Evolutionary conservation across 192 early-diverging fungal genomes (phyloP).

Genomic region (Phycomyces blakesleeanus): DNA sequence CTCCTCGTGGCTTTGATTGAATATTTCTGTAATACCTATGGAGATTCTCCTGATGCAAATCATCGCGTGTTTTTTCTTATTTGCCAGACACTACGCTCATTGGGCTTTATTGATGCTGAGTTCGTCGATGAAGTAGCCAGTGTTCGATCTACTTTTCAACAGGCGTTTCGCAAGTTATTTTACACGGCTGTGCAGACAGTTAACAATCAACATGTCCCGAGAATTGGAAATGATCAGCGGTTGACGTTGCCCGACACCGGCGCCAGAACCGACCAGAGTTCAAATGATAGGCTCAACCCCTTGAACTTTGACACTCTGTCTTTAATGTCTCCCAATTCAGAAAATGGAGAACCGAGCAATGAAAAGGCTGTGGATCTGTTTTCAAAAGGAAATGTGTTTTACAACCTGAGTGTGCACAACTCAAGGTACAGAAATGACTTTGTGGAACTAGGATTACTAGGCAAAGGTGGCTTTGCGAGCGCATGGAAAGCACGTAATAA

Average conservation of each 20-base stretch:
- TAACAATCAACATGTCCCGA: constrained; percentile 35
- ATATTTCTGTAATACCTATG: constrained; percentile 86
- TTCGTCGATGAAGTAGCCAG: constrained; percentile 68
- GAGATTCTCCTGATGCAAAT: constrained; percentile 81
- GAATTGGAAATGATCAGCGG: constrained; percentile 1
- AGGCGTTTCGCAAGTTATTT: constrained; percentile 82
- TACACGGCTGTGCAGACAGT: constrained; percentile 73
- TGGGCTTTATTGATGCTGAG: constrained; percentile 80
- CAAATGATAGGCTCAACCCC: neutral
- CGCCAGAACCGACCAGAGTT: too few relatives aligned
- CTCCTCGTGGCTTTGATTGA: constrained; percentile 87
- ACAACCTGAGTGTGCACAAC: constrained; percentile 45
- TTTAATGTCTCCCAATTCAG: neutral
- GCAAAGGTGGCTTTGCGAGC: constrained; percentile 89
- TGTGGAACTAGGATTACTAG: constrained; percentile 71
- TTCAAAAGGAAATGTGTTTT: neutral
- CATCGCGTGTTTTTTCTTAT: constrained; percentile 82
- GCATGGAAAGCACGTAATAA: constrained; percentile 82
- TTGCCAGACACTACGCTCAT: constrained; percentile 77
- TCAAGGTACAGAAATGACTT: constrained; percentile 84
- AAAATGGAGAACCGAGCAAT: neutral
- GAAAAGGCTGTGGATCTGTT: neutral
- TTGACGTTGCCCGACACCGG: neutral
- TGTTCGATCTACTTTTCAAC: constrained; percentile 80
- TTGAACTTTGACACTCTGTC: neutral